Evolutionary conservation across 2,329 filamentous ascomycete species (phyloP), one percentile per base, ranked within the genome.

Genomic region (Aspergillus costaricaensis): DNA sequence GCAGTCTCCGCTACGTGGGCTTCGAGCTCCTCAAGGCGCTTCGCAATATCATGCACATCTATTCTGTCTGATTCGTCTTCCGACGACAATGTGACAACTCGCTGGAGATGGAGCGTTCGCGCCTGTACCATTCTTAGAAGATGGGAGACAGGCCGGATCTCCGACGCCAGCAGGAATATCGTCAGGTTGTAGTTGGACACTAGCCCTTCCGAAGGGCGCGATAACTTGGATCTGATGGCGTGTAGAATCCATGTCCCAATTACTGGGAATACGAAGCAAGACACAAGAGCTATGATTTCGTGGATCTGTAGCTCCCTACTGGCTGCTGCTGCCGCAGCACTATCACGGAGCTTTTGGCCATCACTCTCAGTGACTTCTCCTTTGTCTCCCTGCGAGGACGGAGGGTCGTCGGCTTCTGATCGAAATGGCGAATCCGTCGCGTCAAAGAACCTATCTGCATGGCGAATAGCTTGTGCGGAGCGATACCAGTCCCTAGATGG

Each of bases 141-240:
- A 71, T 97, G 93, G 1, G 91, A 86, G 52, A 92, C 80, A 0
- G 94, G 94, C 3, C 91, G 88, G 27, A 97, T 81, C 76, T 98
- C 94, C 3, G 94, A 91, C 1, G 90, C 91, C 17, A 96, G 83
- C 2, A 96, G 81, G 75, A 97, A 98, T 55, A 98, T 91, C 12
- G 89, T 92, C 57, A 98, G 82, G 74, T 97, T 97, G 78, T 94
- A 96, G 75, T 96, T 91, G 4, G 92, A 96, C 6, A 98, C 89
- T 10, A 98, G 81, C 1, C 91, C 91, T 73, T 96, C 92, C 0
- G 92, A 92, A 0, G 91, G 91, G 2, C 91, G 84, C 23, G 90
- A 93, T 17, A 98, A 85, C 68, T 94, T 91, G 8, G 84, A 85
- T 54, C 94, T 87, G 60, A 97, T 90, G 19, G 86, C 81, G 72